Evolutionary conservation across 768 basidiomycete species (phyloP), one percentile per base, ranked within the genome.

Genomic region (Boletus barrowsii): DNA sequence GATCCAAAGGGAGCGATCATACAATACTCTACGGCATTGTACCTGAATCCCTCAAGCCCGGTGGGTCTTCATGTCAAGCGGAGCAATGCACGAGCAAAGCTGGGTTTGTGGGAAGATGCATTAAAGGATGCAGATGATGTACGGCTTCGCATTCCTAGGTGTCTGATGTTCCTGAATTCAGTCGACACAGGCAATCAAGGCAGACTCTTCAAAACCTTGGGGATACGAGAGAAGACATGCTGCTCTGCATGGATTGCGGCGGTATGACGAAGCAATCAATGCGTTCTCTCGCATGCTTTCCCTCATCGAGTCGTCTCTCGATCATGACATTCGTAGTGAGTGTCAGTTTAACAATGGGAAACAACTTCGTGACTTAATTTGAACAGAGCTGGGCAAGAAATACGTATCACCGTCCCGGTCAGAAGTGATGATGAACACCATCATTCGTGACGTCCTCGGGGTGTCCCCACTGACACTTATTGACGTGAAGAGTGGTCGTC

Each of bases 111-210:
- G 53, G 55, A 53, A 2, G 59, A 54, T 17, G 53, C 59, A 2
- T n/a, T 64, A 40, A 36, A 41, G 2, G 62, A 63, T 15, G 59
- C 62, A 17, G 44, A 63, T 18, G 18, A 53, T 20, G 62, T 56
- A 49, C 14, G 14, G 1, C 1, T n/a, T 36, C 10, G n/a, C 11
- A 2, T 1, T 17, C 7, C 15, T 1, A 3, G 3, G 0, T 35
- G 1, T 18, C 18, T 24, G 17, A n/a, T 3, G 2, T 2, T 13
- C 4, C 18, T 41, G 7, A 36, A 22, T 3, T 7, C 3, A 0
- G 2, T 1, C 11, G 7, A 26, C 0, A 0, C 10, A 59, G 57
- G 57, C 47, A 20, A 42, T 59, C 14, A 17, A 49, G 11, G 14
- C 18, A 26, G 51, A 59, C 7, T 26, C 57, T 14, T 1, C 1